A percentile compares a stretch with the other conserved stretches of the same genome.
phyloP scores from a whole-genome alignment of 1,284 basidiomycete species.

The Heliocybe sulcata region DNA sequence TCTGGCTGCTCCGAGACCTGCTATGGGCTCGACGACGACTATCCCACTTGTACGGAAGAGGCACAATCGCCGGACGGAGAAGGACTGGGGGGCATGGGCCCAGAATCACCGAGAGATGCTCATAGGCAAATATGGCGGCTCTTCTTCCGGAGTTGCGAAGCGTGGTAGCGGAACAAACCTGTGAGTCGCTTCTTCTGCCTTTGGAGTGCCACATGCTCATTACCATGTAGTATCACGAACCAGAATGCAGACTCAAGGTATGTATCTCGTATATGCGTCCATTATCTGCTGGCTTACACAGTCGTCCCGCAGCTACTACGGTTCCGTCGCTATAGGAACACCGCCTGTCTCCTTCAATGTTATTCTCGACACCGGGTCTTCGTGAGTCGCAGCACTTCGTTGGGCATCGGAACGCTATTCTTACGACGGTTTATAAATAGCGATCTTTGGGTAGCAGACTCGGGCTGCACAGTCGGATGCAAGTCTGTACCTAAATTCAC shows the following conservation, averaged over 20 bases:
- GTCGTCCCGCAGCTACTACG: conserved; percentile 17
- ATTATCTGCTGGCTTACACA: not conserved
- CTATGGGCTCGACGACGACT: not conserved
- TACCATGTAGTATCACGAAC: not conserved
- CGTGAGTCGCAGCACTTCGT: not conserved
- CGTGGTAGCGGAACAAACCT: conserved; percentile 2
- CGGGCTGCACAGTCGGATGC: conserved; percentile 22
- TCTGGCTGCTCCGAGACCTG: not conserved
- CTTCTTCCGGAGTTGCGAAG: not conserved
- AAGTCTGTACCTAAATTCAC: conserved; percentile 16
- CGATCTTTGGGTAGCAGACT: conserved; percentile 43
- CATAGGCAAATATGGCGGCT: conserved; percentile 4
- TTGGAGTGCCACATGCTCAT: not conserved
- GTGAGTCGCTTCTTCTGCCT: not conserved
- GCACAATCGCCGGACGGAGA: not conserved
- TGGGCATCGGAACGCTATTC: conserved; percentile 1
- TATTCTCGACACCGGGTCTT: conserved; percentile 41
- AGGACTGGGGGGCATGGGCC: conserved; percentile 2
- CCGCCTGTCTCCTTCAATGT: conserved; percentile 19
- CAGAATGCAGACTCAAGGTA: conserved; percentile 5
- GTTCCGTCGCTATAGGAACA: conserved; percentile 20
- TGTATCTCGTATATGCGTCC: not conserved
- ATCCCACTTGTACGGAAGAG: not conserved
- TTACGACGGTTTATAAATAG: not conserved
- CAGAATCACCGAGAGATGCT: not conserved